Evolutionary conservation across 2,329 filamentous ascomycete genomes (phyloP).

Genomic region (Zalaria sp.): DNA sequence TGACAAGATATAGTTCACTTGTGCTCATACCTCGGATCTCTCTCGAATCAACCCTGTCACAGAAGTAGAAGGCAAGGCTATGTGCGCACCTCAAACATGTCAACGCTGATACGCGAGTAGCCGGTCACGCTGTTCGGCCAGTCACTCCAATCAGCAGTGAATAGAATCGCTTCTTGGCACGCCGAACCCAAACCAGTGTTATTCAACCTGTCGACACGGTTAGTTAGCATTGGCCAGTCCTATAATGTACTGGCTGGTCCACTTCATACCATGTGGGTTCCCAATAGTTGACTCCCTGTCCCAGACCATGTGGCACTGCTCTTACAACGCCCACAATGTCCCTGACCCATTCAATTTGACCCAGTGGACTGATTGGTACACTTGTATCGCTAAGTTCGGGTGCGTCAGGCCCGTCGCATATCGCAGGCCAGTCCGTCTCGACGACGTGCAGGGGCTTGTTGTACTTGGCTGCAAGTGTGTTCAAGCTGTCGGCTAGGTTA

Average conservation of each 20-base stretch:
- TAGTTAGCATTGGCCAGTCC: too few relatives aligned
- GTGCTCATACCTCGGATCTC: constrained; percentile 1
- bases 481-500: constrained; percentile 13
- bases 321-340: constrained; percentile 14
- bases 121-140: constrained; percentile 10
- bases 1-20: too few relatives aligned
- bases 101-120: background rate
- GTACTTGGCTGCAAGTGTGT: constrained; percentile 14
- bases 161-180: constrained; percentile 16
- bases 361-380: constrained; percentile 12
- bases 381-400: constrained; percentile 18
- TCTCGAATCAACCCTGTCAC: constrained; percentile 12
- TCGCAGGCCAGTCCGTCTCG: constrained; percentile 18
- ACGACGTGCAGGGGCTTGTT: constrained; percentile 18
- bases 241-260: too few relatives aligned
- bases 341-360: constrained; percentile 16
- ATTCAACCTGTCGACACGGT: constrained; percentile 8
- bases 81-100: background rate
- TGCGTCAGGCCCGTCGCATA: constrained; percentile 10
- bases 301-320: constrained; percentile 13
- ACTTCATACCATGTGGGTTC: constrained; percentile 13
- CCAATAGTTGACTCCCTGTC: constrained; percentile 18
- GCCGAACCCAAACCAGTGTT: constrained; percentile 16
- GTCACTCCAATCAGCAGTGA: constrained; percentile 13
- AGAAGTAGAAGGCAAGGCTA: background rate